phyloP scores from a whole-genome alignment of 805 yeast genomes.

The Metschnikowia matae region DNA sequence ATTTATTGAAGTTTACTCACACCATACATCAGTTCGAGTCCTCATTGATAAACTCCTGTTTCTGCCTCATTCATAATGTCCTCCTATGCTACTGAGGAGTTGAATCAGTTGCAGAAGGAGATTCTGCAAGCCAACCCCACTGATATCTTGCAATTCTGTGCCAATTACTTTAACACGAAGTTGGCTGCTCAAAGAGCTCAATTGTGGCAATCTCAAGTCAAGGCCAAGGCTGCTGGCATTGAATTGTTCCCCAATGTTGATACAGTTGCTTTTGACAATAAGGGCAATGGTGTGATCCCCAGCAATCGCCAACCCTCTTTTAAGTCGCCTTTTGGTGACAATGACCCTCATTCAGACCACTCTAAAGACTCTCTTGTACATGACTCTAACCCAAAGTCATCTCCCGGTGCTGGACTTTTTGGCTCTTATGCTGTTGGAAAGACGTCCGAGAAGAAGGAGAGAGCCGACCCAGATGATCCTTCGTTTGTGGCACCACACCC shows the following conservation, averaged over 20 bases:
- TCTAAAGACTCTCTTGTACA: constrained; percentile 28
- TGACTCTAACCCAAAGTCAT: background rate
- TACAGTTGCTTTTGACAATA: constrained; percentile 29
- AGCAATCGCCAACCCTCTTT: constrained; percentile 43
- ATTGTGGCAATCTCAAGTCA: constrained; percentile 47
- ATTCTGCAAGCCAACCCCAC: constrained; percentile 49
- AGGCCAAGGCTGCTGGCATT: constrained; percentile 49
- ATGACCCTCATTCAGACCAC: constrained; percentile 56
- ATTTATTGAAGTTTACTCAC: background rate
- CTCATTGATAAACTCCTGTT: background rate
- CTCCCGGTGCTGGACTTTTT: constrained; percentile 20
- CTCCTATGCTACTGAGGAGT: constrained; percentile 42
- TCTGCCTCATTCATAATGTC: constrained; percentile 6
- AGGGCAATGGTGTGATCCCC: constrained; percentile 22
- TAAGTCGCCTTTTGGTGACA: constrained; percentile 59
- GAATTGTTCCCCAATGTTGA: constrained; percentile 41
- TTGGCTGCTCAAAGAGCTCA: constrained; percentile 56
- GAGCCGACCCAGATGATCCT: constrained; percentile 28
- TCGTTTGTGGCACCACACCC: constrained; percentile 13
- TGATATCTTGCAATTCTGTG: constrained; percentile 72
- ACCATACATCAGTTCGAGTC: background rate
- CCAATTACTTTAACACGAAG: constrained; percentile 62
- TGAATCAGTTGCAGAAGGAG: constrained; percentile 60
- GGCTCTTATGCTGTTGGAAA: constrained; percentile 10
- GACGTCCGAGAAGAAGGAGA: constrained; percentile 15